Evolutionary conservation across 1,139 yeast genomes (phyloP), one percentile per base, ranked within the genome.

Genomic region (Yamadazyma diospyri): DNA sequence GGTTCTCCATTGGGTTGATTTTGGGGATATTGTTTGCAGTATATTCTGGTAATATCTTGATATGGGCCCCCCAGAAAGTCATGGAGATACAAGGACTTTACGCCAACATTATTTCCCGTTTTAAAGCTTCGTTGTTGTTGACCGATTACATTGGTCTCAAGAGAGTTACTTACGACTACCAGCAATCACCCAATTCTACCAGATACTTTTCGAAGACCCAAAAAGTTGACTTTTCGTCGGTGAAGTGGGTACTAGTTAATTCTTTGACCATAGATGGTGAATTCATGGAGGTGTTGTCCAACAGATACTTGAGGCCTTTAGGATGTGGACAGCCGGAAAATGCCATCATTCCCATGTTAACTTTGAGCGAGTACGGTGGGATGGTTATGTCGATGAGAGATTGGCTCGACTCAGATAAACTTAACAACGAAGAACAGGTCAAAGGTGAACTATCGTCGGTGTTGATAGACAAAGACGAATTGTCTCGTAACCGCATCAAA

Each of bases 261-360:
- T 86, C 97, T 0, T 69, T 84, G n/a, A 85, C 94, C 0, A 88
- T 89, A 4, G 98, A 94, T 55, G 87, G 96, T 3, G 98, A 92
- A 46, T 92, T 92, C 46, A 80, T 88, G 49, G 95, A 87, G 47
- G 80, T 92, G 51, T 64, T 92, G 30, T 78, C 95, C n/a, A 94
- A 88, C 46, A 72, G 97, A 41, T 92, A 95, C 85, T 68, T 92
- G 35, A 76, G 82, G 41, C 97, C 97, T 3, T 61, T 92, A 37
- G 98, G 98, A 0, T 88, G 95, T 51, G 74, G 68, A 35, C 76
- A 76, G 34, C 83, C 95, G 0, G 74, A 83, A 26, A 78, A 79
- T 38, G 86, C 89, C 2, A 81, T 89, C 17, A 82, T 95, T 1
- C 99, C 99, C 0, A 76, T 94, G 71, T 65, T 94, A 29, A 85